phyloP scores from a whole-genome alignment of 2,329 filamentous ascomycete species.

The Aureobasidium mangrovei region DNA sequence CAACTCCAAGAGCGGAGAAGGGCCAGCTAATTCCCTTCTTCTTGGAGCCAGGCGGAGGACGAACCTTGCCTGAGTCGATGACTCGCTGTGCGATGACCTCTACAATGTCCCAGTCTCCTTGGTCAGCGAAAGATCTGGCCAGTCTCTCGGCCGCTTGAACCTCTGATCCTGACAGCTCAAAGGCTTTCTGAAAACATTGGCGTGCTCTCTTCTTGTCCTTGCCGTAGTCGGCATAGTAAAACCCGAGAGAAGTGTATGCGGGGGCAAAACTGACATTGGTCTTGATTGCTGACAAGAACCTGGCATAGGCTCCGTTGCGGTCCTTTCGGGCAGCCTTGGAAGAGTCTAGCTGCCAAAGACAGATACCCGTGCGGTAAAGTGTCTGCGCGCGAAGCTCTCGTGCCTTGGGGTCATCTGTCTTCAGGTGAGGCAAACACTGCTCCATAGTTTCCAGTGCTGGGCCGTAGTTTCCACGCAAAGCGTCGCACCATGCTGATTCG shows the following conservation, averaged over 20 bases:
- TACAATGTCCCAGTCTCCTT: conserved; percentile 92
- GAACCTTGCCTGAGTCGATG: conserved; percentile 88
- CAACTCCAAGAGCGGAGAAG: conserved; percentile 84
- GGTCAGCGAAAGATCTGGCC: conserved; percentile 76
- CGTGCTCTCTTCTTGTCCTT: conserved; percentile 78
- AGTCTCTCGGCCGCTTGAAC: conserved; percentile 79
- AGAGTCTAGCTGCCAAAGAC: conserved; percentile 74
- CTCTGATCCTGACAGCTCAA: conserved; percentile 83
- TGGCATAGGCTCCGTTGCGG: conserved; percentile 71
- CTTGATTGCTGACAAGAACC: conserved; percentile 75
- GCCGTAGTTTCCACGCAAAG: conserved; percentile 67
- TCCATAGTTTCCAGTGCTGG: conserved; percentile 62
- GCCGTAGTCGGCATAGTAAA: conserved; percentile 86
- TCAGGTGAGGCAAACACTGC: conserved; percentile 56
- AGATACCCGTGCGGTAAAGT: conserved; percentile 78
- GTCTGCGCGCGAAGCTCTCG: conserved; percentile 74
- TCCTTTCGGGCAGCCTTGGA: conserved; percentile 68
- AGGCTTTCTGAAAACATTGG: conserved; percentile 93
- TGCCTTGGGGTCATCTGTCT: conserved; percentile 50
- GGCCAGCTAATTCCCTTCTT: conserved; percentile 93
- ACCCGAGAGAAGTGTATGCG: conserved; percentile 80
- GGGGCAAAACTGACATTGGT: conserved; percentile 82
- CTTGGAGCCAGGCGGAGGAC: conserved; percentile 84
- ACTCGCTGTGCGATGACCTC: conserved; percentile 86
- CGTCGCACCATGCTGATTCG: conserved; percentile 88